A percentile compares a stretch with the other conserved stretches of the same genome.
Evolutionary conservation across 1,284 basidiomycete genomes (phyloP).

Genomic region (Ganoderma meredithae): DNA sequence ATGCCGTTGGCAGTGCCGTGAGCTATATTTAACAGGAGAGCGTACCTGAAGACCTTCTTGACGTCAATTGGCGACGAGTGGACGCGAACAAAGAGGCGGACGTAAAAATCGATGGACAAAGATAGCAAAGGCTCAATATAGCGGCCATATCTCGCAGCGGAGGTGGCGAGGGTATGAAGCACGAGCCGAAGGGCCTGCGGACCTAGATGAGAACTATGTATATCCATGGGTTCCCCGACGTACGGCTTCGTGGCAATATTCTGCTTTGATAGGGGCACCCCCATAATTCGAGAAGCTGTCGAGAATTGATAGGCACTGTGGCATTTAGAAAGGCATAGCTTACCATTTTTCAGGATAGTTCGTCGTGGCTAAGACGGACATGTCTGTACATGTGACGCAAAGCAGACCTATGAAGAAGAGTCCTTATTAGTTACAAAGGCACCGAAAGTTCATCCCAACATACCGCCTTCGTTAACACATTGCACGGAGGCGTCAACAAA

Average conservation of each 20-base stretch:
- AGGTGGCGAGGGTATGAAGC: slow-evolving; percentile 84
- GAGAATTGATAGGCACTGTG: slow-evolving; percentile 9
- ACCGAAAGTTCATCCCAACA: slow-evolving; percentile 28
- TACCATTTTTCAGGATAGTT: slow-evolving; percentile 98
- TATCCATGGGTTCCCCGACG: slow-evolving; percentile 36
- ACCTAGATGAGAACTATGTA: background rate
- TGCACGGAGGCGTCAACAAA: slow-evolving; percentile 99
- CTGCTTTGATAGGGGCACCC: slow-evolving; percentile 89
- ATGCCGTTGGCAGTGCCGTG: slow-evolving; percentile 18
- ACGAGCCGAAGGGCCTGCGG: slow-evolving; percentile 87
- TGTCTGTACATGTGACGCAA: slow-evolving; percentile 96
- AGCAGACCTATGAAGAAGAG: slow-evolving; percentile 73
- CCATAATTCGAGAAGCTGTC: slow-evolving; percentile 94
- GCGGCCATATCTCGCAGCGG: slow-evolving; percentile 92
- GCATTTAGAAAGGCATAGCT: background rate
- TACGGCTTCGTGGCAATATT: slow-evolving; percentile 94
- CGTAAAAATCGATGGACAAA: slow-evolving; percentile 97
- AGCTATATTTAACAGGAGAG: slow-evolving; percentile 14
- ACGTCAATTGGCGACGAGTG: slow-evolving; percentile 84
- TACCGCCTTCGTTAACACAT: slow-evolving; percentile 86
- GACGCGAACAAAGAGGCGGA: slow-evolving; percentile 90
- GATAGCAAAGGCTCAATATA: slow-evolving; percentile 92
- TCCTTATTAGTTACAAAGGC: background rate
- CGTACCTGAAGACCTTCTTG: slow-evolving; percentile 83
- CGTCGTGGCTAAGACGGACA: slow-evolving; percentile 91